phyloP scores from a whole-genome alignment of 768 basidiomycete genomes.

The Leccinum boreale region DNA sequence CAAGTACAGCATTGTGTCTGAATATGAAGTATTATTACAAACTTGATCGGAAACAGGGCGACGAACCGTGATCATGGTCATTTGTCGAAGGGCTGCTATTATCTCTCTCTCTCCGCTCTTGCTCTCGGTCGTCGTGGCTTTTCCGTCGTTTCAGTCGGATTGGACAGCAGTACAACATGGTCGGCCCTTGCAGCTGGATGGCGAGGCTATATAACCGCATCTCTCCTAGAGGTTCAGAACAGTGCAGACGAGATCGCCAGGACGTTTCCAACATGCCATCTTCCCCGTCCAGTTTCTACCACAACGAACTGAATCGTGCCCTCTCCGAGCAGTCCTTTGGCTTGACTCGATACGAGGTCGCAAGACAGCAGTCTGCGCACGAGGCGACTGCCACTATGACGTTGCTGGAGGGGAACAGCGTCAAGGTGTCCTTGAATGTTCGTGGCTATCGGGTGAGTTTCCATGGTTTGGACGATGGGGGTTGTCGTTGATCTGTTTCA shows the following conservation, averaged over 20 bases:
- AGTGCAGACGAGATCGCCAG: conserved; percentile 13
- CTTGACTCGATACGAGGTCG: conserved; percentile 45
- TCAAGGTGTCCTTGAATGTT: conserved; percentile 47
- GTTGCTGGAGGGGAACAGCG: conserved; percentile 50
- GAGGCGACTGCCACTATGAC: conserved; percentile 54
- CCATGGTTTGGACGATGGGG: neutral
- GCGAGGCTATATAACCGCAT: conserved; percentile 27
- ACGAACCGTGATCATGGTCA: conserved; percentile 19
- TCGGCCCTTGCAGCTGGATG: conserved; percentile 23
- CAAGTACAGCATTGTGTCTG: conserved; percentile 1
- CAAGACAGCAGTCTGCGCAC: conserved; percentile 34
- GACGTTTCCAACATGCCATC: conserved; percentile 16
- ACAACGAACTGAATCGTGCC: conserved; percentile 50
- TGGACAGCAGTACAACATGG: conserved; percentile 19
- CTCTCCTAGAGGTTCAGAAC: conserved; percentile 12
- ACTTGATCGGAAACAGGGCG: conserved; percentile 26
- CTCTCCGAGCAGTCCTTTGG: conserved; percentile 60
- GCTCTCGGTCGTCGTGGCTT: conserved; percentile 14
- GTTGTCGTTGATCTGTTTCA: conserved; percentile 10
- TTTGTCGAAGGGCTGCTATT: conserved; percentile 16
- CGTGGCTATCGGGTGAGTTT: conserved; percentile 54
- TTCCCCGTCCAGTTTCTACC: conserved; percentile 26
- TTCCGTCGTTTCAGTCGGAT: neutral
- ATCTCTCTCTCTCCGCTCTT: conserved; percentile 13
- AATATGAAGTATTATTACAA: conserved; percentile 7